phyloP scores from a whole-genome alignment of 2,329 filamentous ascomycete genomes.

The Cladophialophora psammophila region DNA sequence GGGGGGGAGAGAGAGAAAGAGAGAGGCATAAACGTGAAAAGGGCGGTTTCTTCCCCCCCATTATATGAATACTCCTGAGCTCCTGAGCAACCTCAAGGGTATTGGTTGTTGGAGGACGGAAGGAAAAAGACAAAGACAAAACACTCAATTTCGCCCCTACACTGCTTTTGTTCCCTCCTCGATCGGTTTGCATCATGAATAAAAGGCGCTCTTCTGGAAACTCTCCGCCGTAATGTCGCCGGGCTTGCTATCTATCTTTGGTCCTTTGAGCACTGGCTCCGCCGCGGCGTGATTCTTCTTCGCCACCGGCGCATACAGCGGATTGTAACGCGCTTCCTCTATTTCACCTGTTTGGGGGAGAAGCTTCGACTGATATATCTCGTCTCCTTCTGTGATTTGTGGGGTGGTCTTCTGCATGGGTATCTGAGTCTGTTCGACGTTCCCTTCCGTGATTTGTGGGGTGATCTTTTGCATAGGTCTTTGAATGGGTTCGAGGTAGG shows the following conservation, averaged over 20 bases:
- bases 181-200: slow-evolving; percentile 57
- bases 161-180: neutral
- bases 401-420: slow-evolving; percentile 40
- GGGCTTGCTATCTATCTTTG: slow-evolving; percentile 64
- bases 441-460: slow-evolving; percentile 47
- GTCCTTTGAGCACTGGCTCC: slow-evolving; percentile 43
- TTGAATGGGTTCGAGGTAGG: slow-evolving; percentile 82
- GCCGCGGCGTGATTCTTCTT: neutral
- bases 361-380: neutral
- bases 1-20: too few relatives aligned
- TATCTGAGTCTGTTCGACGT: slow-evolving; percentile 77
- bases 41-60: too few relatives aligned
- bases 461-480: slow-evolving; percentile 53
- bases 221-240: slow-evolving; percentile 72
- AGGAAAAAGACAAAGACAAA: neutral
- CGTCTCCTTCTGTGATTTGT: neutral
- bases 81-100: neutral
- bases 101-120: neutral
- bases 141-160: neutral
- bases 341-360: neutral
- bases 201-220: slow-evolving; percentile 74
- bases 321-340: neutral
- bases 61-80: neutral
- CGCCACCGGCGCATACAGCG: neutral
- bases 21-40: too few relatives aligned